Evolutionary conservation across 805 yeast species (phyloP).

Genomic region (Kodamaea nitidulidarum): DNA sequence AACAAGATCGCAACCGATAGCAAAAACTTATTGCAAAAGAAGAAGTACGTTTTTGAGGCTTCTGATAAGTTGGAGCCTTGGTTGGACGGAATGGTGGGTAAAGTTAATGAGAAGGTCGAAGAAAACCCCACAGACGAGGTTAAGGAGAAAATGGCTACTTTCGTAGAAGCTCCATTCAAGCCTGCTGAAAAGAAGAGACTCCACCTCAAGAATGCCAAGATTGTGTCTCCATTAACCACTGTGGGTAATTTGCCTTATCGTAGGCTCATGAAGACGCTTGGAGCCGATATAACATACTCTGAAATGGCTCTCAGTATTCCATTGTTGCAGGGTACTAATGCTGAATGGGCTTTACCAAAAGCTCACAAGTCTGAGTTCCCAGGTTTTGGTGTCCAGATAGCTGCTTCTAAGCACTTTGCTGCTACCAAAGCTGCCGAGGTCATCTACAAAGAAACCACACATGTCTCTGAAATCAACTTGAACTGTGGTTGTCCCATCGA

Average conservation of each 20-base stretch:
- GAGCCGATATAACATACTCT: slow-evolving; percentile 89
- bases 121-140: slow-evolving; percentile 16
- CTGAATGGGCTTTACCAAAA: slow-evolving; percentile 97
- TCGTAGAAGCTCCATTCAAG: slow-evolving; percentile 71
- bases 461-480: slow-evolving; percentile 78
- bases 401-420: slow-evolving; percentile 89
- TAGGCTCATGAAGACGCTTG: slow-evolving; percentile 82
- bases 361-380: slow-evolving; percentile 80
- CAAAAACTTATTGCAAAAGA: slow-evolving; percentile 54
- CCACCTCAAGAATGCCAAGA: slow-evolving; percentile 68
- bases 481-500: slow-evolving; percentile 99
- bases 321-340: slow-evolving; percentile 79
- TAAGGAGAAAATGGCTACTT: slow-evolving; percentile 43
- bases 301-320: slow-evolving; percentile 95
- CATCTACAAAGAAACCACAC: slow-evolving; percentile 50
- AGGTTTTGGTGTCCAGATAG: slow-evolving; percentile 91
- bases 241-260: slow-evolving; percentile 97
- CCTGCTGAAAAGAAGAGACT: slow-evolving; percentile 78
- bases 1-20: slow-evolving; percentile 52
- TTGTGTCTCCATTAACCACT: slow-evolving; percentile 93
- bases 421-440: slow-evolving; percentile 91
- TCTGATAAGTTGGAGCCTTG: slow-evolving; percentile 59
- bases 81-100: slow-evolving; percentile 51
- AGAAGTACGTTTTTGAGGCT: slow-evolving; percentile 52
- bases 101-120: slow-evolving; percentile 32